Evolutionary conservation across 768 basidiomycete species (phyloP).

Genomic region (Heimioporus sp.): DNA sequence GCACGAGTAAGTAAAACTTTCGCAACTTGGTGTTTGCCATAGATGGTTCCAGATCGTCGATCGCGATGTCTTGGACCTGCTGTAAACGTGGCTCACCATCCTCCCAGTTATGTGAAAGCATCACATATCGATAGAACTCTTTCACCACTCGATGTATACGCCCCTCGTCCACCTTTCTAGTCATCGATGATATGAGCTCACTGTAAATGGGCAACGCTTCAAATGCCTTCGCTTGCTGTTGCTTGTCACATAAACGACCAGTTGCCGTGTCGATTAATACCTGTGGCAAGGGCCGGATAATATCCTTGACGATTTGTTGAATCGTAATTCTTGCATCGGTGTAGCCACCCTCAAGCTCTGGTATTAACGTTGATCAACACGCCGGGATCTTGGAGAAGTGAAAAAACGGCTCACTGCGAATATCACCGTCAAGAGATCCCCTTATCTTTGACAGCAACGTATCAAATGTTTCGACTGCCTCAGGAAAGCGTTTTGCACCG

Average conservation of each 20-base stretch:
- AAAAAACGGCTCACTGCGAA: neutral
- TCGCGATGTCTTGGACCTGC: neutral
- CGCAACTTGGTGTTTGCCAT: neutral
- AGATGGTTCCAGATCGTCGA: neutral
- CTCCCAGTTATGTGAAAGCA: neutral
- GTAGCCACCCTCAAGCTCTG: conserved; percentile 21
- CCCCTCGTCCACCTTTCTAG: no score
- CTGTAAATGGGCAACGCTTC: no score
- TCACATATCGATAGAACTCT: neutral
- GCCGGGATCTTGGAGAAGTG: neutral
- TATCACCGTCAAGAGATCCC: neutral
- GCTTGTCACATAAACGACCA: neutral
- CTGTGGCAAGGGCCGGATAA: neutral
- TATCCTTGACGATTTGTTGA: neutral
- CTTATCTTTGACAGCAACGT: neutral
- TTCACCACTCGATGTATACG: neutral
- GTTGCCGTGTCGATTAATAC: neutral
- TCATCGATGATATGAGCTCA: no score
- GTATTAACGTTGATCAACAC: neutral
- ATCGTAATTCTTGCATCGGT: neutral
- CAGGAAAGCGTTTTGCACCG: no score
- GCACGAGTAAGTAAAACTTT: neutral
- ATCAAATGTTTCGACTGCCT: no score
- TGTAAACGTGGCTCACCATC: neutral
- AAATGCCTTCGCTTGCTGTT: no score